These are phyloP conservation scores for Boletus pseudo-olivaceus DNA, from an alignment of 768 basidiomycete species.

Conservation along the genomic window DNA sequence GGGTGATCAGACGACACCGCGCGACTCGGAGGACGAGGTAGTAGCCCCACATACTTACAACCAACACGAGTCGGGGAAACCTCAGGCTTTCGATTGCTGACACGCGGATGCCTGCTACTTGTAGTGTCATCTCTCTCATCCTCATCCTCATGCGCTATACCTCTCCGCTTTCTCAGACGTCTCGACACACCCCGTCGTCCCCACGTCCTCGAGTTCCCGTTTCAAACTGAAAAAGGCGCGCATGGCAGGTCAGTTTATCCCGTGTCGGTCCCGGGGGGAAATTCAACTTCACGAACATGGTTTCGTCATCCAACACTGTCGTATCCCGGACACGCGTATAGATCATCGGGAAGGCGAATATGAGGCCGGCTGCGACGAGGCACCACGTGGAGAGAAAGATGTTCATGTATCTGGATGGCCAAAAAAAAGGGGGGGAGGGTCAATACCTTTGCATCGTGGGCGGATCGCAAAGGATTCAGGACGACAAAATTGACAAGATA, in stretches of 20 bases:
- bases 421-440: background rate
- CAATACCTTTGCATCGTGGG: background rate
- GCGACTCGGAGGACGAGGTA: no score
- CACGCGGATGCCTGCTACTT: no score
- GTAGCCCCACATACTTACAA: no score
- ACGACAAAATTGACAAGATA: background rate
- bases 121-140: no score
- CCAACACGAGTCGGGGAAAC: no score
- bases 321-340: conserved; percentile 60
- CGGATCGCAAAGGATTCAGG: background rate
- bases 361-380: conserved; percentile 57
- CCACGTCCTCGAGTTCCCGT: background rate
- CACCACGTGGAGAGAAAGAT: conserved; percentile 72
- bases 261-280: no score
- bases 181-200: background rate
- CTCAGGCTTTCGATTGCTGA: no score
- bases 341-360: conserved; percentile 72
- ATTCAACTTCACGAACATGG: conserved; percentile 46
- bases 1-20: no score
- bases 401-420: conserved; percentile 52
- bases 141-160: background rate
- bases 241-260: background rate
- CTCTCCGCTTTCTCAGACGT: background rate
- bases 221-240: conserved; percentile 3
- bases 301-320: conserved; percentile 52